Evolutionary conservation across 108 stramenopile species (phyloP).

Genomic region (Ochromonas danica): DNA sequence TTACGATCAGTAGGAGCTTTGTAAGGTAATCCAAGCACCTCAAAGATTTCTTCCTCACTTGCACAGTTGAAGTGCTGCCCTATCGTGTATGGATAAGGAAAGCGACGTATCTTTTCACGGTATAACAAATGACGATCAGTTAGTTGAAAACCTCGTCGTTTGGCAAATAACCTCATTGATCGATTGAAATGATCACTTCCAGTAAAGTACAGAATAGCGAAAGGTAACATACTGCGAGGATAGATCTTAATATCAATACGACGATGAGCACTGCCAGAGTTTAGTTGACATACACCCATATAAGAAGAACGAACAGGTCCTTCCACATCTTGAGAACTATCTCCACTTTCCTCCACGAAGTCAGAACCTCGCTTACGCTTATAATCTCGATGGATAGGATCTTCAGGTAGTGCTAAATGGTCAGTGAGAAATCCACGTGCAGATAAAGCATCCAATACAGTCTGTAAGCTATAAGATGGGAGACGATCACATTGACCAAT

Average conservation of each 20-base stretch:
- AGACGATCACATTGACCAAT: background rate
- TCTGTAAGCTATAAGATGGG: background rate
- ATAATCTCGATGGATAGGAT: background rate
- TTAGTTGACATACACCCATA: conserved; percentile 35
- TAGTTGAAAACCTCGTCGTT: conserved; percentile 38
- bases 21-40: conserved; percentile 35
- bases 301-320: conserved; percentile 2
- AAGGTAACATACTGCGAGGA: conserved; percentile 41
- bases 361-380: background rate
- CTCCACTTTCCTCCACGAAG: background rate
- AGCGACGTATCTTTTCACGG: background rate
- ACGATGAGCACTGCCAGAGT: background rate
- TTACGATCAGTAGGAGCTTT: conserved; percentile 38
- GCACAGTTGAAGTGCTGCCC: conserved; percentile 7
- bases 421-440: background rate
- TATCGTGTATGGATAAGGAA: background rate
- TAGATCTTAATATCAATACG: conserved; percentile 46
- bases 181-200: conserved; percentile 62
- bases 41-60: conserved; percentile 39
- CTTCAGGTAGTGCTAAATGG: background rate
- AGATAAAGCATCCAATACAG: background rate
- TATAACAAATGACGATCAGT: conserved; percentile 13
- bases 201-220: conserved; percentile 62
- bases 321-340: background rate
- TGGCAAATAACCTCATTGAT: conserved; percentile 59